Base-by-base conservation (phyloP, 371 early-diverging fungal species). In the Mitosporidium daphniae region DNA sequence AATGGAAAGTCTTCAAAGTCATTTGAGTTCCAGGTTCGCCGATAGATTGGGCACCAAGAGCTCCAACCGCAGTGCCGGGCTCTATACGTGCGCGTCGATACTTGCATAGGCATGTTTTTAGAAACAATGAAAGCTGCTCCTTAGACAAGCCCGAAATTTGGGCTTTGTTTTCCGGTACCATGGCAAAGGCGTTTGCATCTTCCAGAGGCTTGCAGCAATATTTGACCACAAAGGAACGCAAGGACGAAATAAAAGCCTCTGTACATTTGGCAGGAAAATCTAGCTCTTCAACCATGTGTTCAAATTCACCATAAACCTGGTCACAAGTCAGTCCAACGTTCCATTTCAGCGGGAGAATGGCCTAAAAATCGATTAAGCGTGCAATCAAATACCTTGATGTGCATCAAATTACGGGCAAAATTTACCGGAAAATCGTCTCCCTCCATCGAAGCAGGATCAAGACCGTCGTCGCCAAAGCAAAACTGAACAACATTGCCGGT, bases 1-100 rank as follows among this genome's bases (percentile, higher is more conserved):
- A 94, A 52, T 97, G 98, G 72, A 97, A 97, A 40, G 98, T 89
- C 47, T 93, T 93, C 31, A 97, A 50, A 21, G 98, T 97, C 98
- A 97, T 97, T 45, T 97, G 95, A 1, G 95, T 98, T 31, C 89
- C 89, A 16, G 98, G 98, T 41, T 94, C 95, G 35, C 95, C 94
- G 37, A 98, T 86, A 28, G 69, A 67, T 44, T 93, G 94, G 0
- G 84, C 93, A 17, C 82, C 93, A 26, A 98, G 52, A 17, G 94
- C 84, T 22, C 98, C 95, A 3, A 39, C 40, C 9, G 44, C 40
- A 3, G 72, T 60, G 26, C 89, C 40, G 8, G 89, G 84, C 31
- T 91, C 82, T 30, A 91, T 72, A 33, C 55, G 62, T 25, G 84
- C 69, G 33, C 59, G 53, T 31, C 54, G 42, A 39, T 78, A 84